Percentiles rank a stretch among this genome's conserved stretches.
phyloP scores from a whole-genome alignment of 768 basidiomycete species.

The Tylopilus subfusipes region DNA sequence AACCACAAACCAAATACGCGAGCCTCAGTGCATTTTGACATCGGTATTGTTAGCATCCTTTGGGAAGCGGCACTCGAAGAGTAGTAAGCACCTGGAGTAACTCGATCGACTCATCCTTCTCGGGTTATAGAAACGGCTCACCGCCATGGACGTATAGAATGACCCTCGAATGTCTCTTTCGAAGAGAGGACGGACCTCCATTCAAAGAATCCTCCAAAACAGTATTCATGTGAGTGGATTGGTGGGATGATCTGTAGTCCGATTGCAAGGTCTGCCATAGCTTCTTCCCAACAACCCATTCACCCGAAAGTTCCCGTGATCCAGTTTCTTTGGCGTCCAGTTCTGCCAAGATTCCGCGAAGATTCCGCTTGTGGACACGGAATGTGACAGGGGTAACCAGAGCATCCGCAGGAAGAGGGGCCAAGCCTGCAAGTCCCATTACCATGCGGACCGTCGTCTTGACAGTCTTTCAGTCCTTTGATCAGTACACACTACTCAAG shows the following conservation, averaged over 20 bases:
- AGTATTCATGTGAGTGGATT: constrained; percentile 19
- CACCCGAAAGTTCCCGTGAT: constrained; percentile 77
- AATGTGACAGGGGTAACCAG: constrained; percentile 95
- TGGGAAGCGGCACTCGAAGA: constrained; percentile 88
- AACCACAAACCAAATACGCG: constrained; percentile 74
- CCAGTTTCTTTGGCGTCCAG: constrained; percentile 77
- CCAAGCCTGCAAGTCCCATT: constrained; percentile 76
- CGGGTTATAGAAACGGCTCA: constrained; percentile 32
- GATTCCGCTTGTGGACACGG: constrained; percentile 62
- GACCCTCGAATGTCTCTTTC: constrained; percentile 65
- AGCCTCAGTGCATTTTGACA: constrained; percentile 84
- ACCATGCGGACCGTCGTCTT: constrained; percentile 52
- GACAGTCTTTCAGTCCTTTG: background rate
- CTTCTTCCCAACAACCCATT: constrained; percentile 95
- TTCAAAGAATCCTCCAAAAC: constrained; percentile 16
- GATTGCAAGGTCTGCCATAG: constrained; percentile 85
- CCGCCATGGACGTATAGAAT: constrained; percentile 95
- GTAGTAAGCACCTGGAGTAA: constrained; percentile 78
- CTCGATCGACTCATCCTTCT: constrained; percentile 1
- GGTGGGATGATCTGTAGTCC: constrained; percentile 63
- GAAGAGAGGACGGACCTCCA: constrained; percentile 11
- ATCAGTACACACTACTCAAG: background rate
- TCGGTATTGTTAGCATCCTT: constrained; percentile 82
- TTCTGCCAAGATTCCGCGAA: constrained; percentile 76
- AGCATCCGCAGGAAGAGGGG: constrained; percentile 88